Evolutionary conservation across 2,329 filamentous ascomycete species (phyloP).

Genomic region (Alternaria metachromatica): DNA sequence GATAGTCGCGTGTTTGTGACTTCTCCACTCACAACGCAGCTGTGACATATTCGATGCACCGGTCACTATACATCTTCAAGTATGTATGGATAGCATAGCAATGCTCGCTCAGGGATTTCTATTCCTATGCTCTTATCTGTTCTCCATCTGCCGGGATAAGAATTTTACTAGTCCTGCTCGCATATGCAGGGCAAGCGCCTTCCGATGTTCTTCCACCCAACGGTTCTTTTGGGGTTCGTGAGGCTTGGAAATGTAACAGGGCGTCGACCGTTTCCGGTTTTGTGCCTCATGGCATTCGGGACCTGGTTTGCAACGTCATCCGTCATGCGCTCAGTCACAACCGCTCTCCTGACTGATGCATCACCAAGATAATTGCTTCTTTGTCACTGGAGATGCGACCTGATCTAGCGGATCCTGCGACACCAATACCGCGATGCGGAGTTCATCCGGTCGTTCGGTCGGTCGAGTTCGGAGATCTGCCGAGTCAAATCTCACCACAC

Average conservation of each 20-base stretch:
- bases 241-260: not conserved
- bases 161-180: not conserved
- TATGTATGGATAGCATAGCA: not conserved
- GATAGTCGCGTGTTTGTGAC: constrained; percentile 8
- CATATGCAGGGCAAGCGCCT: not conserved
- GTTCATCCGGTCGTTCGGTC: not conserved
- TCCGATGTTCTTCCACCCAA: constrained; percentile 9
- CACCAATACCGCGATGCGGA: constrained; percentile 2
- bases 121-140: not conserved
- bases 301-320: constrained; percentile 5
- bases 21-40: constrained; percentile 10
- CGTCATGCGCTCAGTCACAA: not conserved
- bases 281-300: constrained; percentile 1
- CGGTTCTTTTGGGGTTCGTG: not conserved
- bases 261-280: constrained; percentile 3
- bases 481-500: not conserved
- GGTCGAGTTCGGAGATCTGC: constrained; percentile 2
- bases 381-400: constrained; percentile 1
- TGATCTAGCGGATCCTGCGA: constrained; percentile 6
- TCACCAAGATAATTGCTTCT: constrained; percentile 1
- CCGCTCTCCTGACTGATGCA: not conserved
- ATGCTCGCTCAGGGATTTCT: not conserved
- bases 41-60: constrained; percentile 3
- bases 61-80: constrained; percentile 4
- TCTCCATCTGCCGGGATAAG: not conserved